phyloP scores from a whole-genome alignment of 1,284 basidiomycete species.

The Cutaneotrichosporon cavernicola region DNA sequence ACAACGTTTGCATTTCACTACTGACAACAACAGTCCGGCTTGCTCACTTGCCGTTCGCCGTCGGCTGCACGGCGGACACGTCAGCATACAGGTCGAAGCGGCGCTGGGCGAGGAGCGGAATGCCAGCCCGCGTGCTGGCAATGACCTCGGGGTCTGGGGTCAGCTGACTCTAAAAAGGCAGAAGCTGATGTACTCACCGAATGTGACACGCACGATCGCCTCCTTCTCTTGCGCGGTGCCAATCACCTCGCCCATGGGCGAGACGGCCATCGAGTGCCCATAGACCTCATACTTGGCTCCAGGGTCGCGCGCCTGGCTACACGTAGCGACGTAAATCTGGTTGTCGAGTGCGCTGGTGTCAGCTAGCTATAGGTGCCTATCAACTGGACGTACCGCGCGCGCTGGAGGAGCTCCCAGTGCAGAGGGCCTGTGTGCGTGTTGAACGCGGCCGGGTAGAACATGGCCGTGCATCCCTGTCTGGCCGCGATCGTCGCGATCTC shows the following conservation, averaged over 20 bases:
- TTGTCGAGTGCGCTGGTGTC: constrained; percentile 74
- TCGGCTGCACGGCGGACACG: constrained; percentile 11
- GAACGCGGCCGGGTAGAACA: constrained; percentile 86
- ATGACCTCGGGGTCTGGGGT: constrained; percentile 65
- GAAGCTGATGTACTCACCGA: constrained; percentile 60
- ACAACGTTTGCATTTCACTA: constrained; percentile 1
- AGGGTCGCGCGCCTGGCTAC: constrained; percentile 81
- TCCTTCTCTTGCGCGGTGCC: constrained; percentile 70
- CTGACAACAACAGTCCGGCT: background rate
- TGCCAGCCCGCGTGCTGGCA: constrained; percentile 66
- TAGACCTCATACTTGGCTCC: constrained; percentile 62
- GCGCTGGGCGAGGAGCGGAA: constrained; percentile 75
- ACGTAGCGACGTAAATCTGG: constrained; percentile 85
- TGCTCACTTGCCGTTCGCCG: constrained; percentile 43
- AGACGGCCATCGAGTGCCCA: constrained; percentile 79
- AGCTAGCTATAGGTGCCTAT: background rate
- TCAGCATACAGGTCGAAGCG: constrained; percentile 35
- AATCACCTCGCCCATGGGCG: constrained; percentile 76
- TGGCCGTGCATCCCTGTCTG: constrained; percentile 73
- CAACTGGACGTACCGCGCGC: constrained; percentile 51
- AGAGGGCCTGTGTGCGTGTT: constrained; percentile 85
- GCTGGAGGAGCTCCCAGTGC: constrained; percentile 86
- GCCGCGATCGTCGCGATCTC: constrained; percentile 83
- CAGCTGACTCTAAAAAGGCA: background rate
- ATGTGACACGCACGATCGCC: constrained; percentile 68